Conservation (phyloP, 208 protist species). For the Phytomonas serpens region DNA sequence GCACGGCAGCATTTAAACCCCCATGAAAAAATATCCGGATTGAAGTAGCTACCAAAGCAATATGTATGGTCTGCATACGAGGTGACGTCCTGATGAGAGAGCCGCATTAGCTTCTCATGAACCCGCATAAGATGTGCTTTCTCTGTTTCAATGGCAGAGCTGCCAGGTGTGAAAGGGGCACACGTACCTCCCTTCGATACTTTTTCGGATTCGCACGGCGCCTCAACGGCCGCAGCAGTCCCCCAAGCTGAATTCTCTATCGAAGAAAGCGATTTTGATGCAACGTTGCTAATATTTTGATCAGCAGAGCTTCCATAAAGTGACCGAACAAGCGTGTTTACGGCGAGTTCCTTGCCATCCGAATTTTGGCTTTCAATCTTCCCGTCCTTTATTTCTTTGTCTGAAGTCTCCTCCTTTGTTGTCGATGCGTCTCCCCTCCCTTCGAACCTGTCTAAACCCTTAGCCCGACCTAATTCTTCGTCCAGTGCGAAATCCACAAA, state of each 20-base stretch:
- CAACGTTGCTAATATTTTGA: neutral
- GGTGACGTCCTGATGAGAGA: constrained; percentile 8
- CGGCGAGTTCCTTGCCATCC: neutral
- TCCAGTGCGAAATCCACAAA: constrained; percentile 86
- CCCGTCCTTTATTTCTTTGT: neutral
- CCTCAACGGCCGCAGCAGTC: neutral
- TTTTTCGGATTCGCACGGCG: neutral
- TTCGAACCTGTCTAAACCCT: constrained; percentile 18
- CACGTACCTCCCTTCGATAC: neutral
- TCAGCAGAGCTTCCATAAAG: neutral
- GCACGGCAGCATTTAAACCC: constrained; percentile 73
- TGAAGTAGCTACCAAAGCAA: constrained; percentile 75
- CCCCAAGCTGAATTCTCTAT: neutral
- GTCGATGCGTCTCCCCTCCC: constrained; percentile 17
- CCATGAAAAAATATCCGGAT: constrained; percentile 42
- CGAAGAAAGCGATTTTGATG: neutral
- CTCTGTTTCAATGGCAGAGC: constrained; percentile 2
- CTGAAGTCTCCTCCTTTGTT: neutral
- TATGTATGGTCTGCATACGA: constrained; percentile 40
- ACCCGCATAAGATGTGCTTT: neutral
- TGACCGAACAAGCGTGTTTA: neutral
- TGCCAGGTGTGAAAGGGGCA: neutral
- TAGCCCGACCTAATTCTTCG: constrained; percentile 23
- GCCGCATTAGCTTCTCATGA: constrained; percentile 10
- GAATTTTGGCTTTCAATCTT: neutral